Evolutionary conservation across 139 green algal genomes (phyloP).

Genomic region (Gonium pectorale): DNA sequence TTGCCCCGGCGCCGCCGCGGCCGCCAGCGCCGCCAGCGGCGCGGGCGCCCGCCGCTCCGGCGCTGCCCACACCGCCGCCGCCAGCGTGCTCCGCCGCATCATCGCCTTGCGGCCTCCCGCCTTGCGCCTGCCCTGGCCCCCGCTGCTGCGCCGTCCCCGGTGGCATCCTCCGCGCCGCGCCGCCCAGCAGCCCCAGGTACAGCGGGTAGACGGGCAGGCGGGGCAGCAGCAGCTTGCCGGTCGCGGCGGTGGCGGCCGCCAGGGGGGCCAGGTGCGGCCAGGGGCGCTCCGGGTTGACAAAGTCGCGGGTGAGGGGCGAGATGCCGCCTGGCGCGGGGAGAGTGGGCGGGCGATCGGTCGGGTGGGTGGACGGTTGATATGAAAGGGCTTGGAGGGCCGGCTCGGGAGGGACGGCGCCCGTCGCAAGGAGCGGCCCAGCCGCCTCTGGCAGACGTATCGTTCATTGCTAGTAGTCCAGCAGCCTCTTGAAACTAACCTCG

Average conservation of each 20-base stretch:
- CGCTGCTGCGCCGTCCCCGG: not conserved
- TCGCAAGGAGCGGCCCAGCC: too few relatives aligned
- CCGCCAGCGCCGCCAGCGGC: not conserved
- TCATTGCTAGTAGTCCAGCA: too few relatives aligned
- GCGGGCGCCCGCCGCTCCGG: not conserved
- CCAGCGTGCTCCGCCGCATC: not conserved
- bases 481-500: too few relatives aligned
- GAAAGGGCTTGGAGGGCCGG: too few relatives aligned
- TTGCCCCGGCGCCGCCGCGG: not conserved
- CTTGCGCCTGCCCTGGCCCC: not conserved
- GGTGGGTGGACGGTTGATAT: not conserved
- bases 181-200: constrained; percentile 54
- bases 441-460: too few relatives aligned
- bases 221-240: constrained; percentile 80
- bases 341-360: not conserved
- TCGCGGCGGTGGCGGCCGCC: constrained; percentile 66
- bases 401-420: too few relatives aligned
- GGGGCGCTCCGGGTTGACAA: constrained; percentile 80
- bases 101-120: not conserved
- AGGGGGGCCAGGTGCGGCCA: constrained; percentile 86
- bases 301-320: constrained; percentile 86
- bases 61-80: not conserved
- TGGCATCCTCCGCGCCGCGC: not conserved
- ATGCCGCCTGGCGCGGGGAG: constrained; percentile 73
- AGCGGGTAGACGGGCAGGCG: constrained; percentile 83